These are phyloP conservation scores for Fusarium napiforme DNA, from an alignment of 2,329 filamentous ascomycete genomes.

Conservation along the genomic window DNA sequence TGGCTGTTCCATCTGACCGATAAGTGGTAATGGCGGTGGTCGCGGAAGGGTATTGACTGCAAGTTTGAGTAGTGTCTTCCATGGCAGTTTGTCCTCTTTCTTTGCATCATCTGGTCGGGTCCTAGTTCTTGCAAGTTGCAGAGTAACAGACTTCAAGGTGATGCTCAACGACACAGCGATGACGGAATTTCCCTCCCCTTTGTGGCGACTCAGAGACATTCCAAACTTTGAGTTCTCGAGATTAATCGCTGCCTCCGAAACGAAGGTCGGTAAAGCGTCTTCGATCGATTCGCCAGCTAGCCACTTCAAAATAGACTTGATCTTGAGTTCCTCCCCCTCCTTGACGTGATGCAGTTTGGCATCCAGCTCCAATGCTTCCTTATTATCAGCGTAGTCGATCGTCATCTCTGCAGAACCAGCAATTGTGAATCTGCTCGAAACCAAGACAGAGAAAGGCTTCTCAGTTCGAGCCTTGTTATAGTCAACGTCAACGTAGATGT, in stretches of 20 bases:
- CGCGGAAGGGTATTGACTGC: not conserved
- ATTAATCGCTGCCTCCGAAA: not conserved
- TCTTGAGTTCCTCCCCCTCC: not conserved
- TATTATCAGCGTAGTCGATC: not conserved
- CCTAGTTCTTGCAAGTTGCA: not conserved
- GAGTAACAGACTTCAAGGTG: not conserved
- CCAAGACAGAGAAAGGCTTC: not conserved
- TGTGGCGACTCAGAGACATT: not conserved
- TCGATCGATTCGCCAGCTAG: not conserved
- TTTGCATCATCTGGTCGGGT: not conserved
- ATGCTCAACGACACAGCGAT: not conserved
- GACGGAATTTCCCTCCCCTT: not conserved
- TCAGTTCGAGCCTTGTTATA: not conserved
- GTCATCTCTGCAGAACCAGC: not conserved
- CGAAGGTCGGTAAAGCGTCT: not conserved
- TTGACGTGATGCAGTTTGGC: not conserved
- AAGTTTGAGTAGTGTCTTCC: not conserved
- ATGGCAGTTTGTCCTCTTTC: not conserved
- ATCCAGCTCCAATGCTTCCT: not conserved
- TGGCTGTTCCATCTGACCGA: not conserved
- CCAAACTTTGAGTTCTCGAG: not conserved
- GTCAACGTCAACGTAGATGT: not conserved
- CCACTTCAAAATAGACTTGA: not conserved
- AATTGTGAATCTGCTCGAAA: not conserved
- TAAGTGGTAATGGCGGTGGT: not conserved